Evolutionary conservation across 345 rosid species (phyloP).

Genomic region (Diplotaxis tenuifolia): DNA sequence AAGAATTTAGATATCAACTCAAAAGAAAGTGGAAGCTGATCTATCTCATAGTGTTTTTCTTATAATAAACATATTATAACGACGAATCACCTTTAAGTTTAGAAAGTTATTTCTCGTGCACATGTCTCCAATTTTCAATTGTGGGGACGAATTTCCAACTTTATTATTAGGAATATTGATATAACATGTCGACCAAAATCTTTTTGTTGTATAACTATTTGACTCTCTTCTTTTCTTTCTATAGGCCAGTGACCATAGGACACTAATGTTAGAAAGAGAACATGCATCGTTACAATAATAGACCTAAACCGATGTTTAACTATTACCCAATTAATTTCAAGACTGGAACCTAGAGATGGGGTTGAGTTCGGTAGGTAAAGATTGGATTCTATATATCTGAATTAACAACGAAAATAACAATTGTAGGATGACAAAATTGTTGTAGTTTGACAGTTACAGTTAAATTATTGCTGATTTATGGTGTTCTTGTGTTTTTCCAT

Average conservation of each 20-base stretch:
- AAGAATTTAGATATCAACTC: background rate
- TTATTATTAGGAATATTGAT: background rate
- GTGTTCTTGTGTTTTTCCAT: background rate
- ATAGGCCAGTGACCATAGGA: no score
- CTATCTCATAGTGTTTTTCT: background rate
- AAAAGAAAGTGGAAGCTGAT: slow-evolving; percentile 21
- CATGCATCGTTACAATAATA: background rate
- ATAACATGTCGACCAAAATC: slow-evolving; percentile 8
- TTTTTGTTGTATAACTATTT: background rate
- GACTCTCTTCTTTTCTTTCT: background rate
- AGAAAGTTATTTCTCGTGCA: background rate
- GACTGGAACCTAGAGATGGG: background rate
- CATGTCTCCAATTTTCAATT: slow-evolving; percentile 17
- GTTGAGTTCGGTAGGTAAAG: background rate
- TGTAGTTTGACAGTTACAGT: background rate
- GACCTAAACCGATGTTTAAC: background rate
- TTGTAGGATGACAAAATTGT: background rate
- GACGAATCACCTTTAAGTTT: background rate
- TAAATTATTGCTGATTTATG: background rate
- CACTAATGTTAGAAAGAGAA: background rate
- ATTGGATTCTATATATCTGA: background rate
- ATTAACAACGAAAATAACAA: background rate
- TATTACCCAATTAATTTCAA: background rate
- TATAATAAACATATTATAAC: slow-evolving; percentile 15
- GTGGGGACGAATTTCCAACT: slow-evolving; percentile 22